Percentiles rank a stretch among this genome's conserved stretches.
Evolutionary conservation across 257 asterid genomes (phyloP).

Genomic region (Oldenlandia corymbosa): DNA sequence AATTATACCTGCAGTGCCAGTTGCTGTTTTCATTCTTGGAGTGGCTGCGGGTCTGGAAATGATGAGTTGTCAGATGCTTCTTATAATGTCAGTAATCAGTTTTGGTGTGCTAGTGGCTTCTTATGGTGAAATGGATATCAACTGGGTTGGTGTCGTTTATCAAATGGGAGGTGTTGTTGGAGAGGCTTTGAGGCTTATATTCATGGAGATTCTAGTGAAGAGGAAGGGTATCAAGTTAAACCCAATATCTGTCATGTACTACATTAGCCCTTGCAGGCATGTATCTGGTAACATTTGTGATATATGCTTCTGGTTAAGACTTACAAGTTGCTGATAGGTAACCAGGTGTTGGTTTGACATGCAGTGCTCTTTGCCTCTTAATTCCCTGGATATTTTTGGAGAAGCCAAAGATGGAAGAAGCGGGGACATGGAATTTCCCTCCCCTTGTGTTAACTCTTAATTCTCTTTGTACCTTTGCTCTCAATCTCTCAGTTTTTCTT

Average conservation of each 20-base stretch:
- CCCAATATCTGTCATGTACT: constrained; percentile 94
- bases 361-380: constrained; percentile 94
- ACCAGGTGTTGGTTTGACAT: constrained; percentile 17
- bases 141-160: constrained; percentile 95
- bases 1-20: constrained; percentile 74
- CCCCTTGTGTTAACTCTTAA: constrained; percentile 64
- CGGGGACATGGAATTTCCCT: constrained; percentile 68
- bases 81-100: constrained; percentile 90
- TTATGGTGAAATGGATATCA: constrained; percentile 84
- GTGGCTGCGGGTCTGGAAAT: constrained; percentile 92
- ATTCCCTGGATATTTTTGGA: constrained; percentile 94
- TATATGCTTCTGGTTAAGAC: background rate
- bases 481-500: constrained; percentile 93
- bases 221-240: constrained; percentile 86
- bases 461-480: constrained; percentile 90
- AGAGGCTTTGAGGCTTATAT: constrained; percentile 91
- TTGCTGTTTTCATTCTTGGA: constrained; percentile 93
- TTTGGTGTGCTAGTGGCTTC: constrained; percentile 93
- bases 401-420: constrained; percentile 82
- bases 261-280: constrained; percentile 99
- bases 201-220: constrained; percentile 93
- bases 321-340: background rate
- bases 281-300: constrained; percentile 18
- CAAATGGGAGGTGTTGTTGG: constrained; percentile 99
- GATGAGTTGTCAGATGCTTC: constrained; percentile 90